Evolutionary conservation across 176 grass and related monocot species (phyloP).

Genomic region (Poa pratensis): DNA sequence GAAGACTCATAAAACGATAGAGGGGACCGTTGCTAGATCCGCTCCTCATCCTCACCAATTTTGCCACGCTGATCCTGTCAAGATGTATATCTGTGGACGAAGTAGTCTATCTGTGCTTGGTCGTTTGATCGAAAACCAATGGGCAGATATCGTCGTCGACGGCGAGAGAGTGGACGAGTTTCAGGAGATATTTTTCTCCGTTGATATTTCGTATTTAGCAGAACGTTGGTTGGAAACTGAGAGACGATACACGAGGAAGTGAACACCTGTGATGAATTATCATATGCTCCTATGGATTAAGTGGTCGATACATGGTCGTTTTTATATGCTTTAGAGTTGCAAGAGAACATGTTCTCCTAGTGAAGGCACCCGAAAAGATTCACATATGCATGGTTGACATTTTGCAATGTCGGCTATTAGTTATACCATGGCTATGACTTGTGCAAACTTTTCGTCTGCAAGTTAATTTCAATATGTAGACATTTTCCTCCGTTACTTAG

Average conservation of each 20-base stretch:
- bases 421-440: neutral
- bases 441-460: neutral
- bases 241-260: neutral
- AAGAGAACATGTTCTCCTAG: conserved; percentile 37
- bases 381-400: conserved; percentile 20
- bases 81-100: neutral
- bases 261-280: conserved; percentile 9
- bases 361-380: neutral
- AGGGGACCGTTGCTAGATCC: conserved; percentile 24
- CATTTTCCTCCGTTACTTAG: neutral
- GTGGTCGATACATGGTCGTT: neutral
- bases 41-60: neutral
- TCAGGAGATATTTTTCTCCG: neutral
- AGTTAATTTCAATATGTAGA: neutral
- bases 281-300: neutral
- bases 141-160: neutral
- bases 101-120: neutral
- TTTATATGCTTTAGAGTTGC: conserved; percentile 5
- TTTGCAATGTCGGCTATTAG: neutral
- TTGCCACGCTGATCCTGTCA: conserved; percentile 24
- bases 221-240: neutral
- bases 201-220: neutral
- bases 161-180: neutral
- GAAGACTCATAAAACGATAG: neutral
- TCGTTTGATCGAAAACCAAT: neutral